These are phyloP conservation scores for Ceriops decandra DNA, from an alignment of 345 rosid genomes.

Conservation along the genomic window DNA sequence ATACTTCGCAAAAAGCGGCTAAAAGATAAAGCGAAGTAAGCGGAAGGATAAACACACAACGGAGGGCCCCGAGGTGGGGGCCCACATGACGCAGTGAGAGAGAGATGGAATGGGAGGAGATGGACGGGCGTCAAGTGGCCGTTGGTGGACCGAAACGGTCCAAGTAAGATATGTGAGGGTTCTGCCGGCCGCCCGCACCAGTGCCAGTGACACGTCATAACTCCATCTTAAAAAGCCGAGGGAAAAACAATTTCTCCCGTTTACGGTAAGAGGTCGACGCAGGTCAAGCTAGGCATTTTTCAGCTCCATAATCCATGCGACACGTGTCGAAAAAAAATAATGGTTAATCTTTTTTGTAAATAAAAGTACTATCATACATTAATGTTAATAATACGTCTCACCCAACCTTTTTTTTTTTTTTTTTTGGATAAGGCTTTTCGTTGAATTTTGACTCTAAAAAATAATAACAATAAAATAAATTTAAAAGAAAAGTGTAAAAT, in stretches of 20 bases:
- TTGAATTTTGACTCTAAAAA: too few relatives aligned
- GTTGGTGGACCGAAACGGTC: conserved; percentile 37
- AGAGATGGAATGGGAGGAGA: conserved; percentile 16
- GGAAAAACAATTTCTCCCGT: neutral
- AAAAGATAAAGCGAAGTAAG: neutral
- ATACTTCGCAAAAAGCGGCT: too few relatives aligned
- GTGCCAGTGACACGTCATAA: conserved; percentile 4
- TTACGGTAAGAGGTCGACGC: too few relatives aligned
- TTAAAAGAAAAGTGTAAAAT: too few relatives aligned
- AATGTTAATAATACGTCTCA: too few relatives aligned
- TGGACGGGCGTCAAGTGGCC: conserved; percentile 37
- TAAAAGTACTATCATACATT: too few relatives aligned
- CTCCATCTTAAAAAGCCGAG: neutral
- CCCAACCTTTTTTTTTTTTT: too few relatives aligned
- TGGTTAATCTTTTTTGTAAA: too few relatives aligned
- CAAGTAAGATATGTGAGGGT: conserved; percentile 45
- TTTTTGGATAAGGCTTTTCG: too few relatives aligned
- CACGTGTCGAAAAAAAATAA: neutral
- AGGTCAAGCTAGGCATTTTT: neutral
- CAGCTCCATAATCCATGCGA: conserved; percentile 1
- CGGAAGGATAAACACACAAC: neutral
- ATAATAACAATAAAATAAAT: too few relatives aligned
- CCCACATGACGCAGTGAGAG: conserved; percentile 23
- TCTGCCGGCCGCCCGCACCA: conserved; percentile 24
- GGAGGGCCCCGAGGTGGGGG: neutral